Evolutionary conservation across 805 yeast species (phyloP), one percentile per base, ranked within the genome.

Genomic region (Kuraishia piskuri): DNA sequence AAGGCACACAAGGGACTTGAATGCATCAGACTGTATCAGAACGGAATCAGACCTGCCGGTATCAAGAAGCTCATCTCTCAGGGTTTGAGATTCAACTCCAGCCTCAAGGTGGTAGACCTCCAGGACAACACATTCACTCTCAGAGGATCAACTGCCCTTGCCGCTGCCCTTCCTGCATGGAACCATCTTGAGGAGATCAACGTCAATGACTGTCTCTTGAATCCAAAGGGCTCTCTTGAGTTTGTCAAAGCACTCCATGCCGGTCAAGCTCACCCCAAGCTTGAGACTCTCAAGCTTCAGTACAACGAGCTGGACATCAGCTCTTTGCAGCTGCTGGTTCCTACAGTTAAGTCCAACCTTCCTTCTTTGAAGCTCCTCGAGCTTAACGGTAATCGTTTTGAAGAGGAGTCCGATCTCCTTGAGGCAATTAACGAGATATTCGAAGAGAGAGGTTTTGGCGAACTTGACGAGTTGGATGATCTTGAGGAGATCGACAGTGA

Each of bases 21-120:
- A 68, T 81, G 76, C 55, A 82, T 91, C 37, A 83, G 87, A 66
- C 76, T 94, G 59, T 92, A 90, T 66, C 99, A 94, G 73, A 94
- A 94, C 68, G 99, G 99, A 66, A 94, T 94, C 58, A 84, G 99
- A 70, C 98, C 96, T 53, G 84, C 82, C 54, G 99, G 99, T 61
- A 84, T 92, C 53, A 79, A 85, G 57, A 83, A 79, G 59, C 77
- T 92, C 63, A 75, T 92, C 59, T 71, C 73, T 20, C 78, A 85
- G 52, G 98, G 97, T 54, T 79, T 94, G 62, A 68, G 78, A 48
- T 67, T 75, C 57, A 83, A 88, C 65, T 73, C 75, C 24, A 71
- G 78, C 22, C 77, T 94, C 61, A 75, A 82, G 60, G 79, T 79
- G 45, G 70, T 94, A 46, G 98, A 94, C 70, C 75, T 94, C 59